These are phyloP conservation scores for Annona cherimola DNA, from an alignment of 164 flowering plant genomes.

Conservation along the genomic window DNA sequence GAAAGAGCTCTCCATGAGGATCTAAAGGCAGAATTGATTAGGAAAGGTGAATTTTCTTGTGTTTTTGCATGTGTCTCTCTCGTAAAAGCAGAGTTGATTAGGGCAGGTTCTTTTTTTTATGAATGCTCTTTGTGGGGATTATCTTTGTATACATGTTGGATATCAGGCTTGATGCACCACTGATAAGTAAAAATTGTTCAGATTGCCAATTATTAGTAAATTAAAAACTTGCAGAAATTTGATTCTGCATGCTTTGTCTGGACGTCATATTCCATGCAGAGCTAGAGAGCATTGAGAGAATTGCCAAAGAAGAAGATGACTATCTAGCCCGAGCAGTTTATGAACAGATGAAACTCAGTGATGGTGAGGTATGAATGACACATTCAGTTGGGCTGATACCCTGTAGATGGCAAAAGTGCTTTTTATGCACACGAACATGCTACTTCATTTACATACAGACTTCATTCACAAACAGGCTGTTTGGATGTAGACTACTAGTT, in stretches of 20 bases:
- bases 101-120: neutral
- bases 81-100: neutral
- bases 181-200: neutral
- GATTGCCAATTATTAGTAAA: neutral
- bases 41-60: constrained; percentile 32
- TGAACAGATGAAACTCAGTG: constrained; percentile 66
- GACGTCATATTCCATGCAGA: constrained; percentile 28
- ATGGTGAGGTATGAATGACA: constrained; percentile 41
- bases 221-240: neutral
- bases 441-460: neutral
- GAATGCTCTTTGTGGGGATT: neutral
- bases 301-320: constrained; percentile 78
- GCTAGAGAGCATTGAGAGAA: constrained; percentile 25
- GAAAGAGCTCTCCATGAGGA: constrained; percentile 80
- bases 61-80: neutral
- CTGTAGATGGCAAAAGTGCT: neutral
- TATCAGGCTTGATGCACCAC: neutral
- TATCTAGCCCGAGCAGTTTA: constrained; percentile 61
- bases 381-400: neutral
- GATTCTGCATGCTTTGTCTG: neutral
- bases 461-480: no score
- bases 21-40: constrained; percentile 27
- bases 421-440: neutral
- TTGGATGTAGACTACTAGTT: neutral
- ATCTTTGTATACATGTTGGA: neutral